Evolutionary conservation across 2,329 filamentous ascomycete species (phyloP), one percentile per base, ranked within the genome.

Genomic region (Cercospora sojina): DNA sequence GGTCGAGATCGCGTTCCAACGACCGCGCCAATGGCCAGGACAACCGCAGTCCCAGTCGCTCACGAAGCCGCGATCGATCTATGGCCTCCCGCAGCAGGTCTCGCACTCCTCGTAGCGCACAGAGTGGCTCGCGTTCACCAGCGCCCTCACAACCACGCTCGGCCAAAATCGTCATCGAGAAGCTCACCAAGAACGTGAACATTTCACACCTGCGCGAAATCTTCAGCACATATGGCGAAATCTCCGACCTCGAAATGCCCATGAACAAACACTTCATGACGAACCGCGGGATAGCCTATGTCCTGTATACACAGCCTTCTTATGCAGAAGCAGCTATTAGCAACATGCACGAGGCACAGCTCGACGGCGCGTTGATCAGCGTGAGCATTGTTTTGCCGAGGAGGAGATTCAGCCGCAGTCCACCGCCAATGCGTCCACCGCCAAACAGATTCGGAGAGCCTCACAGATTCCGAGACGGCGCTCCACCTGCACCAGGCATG

Each of bases 311-410:
- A 62, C 85, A 90, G 71, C 87, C 93, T 70, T 83, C 86, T 59
- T 90, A 94, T 70, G 94, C 95, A 25, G 92, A 97, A 79, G 84
- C 88, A 13, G 95, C 95, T 29, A 96, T 72, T 29, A 64, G 93
- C 18, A 91, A 96, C 77, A 98, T 99, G 95, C 95, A 99, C 79
- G 95, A 99, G 81, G 92, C 91, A n/a, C 91, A 96, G 76, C 55
- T 72, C 27, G 93, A 97, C 78, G 93, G 93, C 60, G 87, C 89
- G 23, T 84, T 88, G 43, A 89, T 97, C 75, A 90, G 90, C 74
- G 93, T 97, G 58, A 95, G 91, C 53, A 95, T 97, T 71, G 92
- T 97, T 27, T 83, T 96, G 38, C 92, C 92, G 0, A 87, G 91
- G 59, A 88, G 91, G 74, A 92, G 92, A 73, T 91, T 97, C 74